phyloP scores from a whole-genome alignment of 768 basidiomycete genomes.

The Macrocybe gigantea region DNA sequence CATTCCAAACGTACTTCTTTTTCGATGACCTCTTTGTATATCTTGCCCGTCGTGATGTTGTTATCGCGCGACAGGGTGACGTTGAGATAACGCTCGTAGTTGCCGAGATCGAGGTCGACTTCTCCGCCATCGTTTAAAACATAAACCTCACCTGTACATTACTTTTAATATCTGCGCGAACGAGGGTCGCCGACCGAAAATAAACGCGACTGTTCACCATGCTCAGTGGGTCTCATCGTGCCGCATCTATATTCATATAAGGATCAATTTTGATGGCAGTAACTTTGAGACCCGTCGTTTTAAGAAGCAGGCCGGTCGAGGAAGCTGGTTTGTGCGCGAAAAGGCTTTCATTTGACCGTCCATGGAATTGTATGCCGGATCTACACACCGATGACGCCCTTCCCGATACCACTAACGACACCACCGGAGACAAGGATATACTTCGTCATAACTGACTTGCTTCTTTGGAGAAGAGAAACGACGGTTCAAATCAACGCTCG shows the following conservation, averaged over 20 bases:
- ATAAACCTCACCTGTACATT: conserved; percentile 76
- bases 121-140: conserved; percentile 98
- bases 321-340: conserved; percentile 57
- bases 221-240: conserved; percentile 97
- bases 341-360: conserved; percentile 1
- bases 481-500: neutral
- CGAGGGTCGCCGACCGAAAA: conserved; percentile 3
- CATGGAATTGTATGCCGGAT: too few species aligned
- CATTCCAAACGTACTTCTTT: conserved; percentile 65
- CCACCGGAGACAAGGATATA: conserved; percentile 96
- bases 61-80: conserved; percentile 92
- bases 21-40: conserved; percentile 95
- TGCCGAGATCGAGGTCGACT: conserved; percentile 95
- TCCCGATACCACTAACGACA: conserved; percentile 97
- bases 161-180: conserved; percentile 4
- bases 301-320: conserved; percentile 91
- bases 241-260: conserved; percentile 99
- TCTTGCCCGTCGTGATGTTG: conserved; percentile 98
- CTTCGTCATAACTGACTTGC: conserved; percentile 65
- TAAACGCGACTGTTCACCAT: conserved; percentile 53
- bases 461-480: neutral
- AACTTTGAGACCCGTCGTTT: conserved; percentile 92
- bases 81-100: conserved; percentile 97
- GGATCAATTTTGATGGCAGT: conserved; percentile 99
- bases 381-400: conserved; percentile 88